Conservation (phyloP, 2,329 filamentous ascomycete genomes). For the Cercospora brassicicola region DNA sequence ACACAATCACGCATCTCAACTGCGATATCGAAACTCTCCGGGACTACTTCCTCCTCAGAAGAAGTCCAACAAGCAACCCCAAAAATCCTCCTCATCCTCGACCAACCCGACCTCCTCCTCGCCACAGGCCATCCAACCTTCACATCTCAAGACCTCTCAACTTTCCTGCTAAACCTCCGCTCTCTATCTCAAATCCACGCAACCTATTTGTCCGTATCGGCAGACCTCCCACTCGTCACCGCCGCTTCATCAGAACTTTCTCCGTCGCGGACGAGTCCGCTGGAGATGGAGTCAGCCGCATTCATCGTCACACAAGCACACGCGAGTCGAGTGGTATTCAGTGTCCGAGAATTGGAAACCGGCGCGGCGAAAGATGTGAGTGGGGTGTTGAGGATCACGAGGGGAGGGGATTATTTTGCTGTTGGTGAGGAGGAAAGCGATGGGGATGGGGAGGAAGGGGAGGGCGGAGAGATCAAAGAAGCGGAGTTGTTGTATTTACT, state of each 20-base stretch:
- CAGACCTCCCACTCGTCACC: slow-evolving; percentile 68
- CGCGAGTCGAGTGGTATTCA: slow-evolving; percentile 68
- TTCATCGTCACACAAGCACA: slow-evolving; percentile 73
- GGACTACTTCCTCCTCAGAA: background rate
- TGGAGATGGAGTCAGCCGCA: slow-evolving; percentile 71
- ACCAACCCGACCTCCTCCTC: slow-evolving; percentile 47
- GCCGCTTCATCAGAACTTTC: slow-evolving; percentile 47
- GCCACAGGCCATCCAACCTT: slow-evolving; percentile 36
- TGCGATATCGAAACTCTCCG: slow-evolving; percentile 10
- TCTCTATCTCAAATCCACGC: slow-evolving; percentile 54
- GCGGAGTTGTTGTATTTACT: slow-evolving; percentile 81
- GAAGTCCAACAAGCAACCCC: background rate
- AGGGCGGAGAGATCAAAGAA: slow-evolving; percentile 43
- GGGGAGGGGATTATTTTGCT: slow-evolving; percentile 65
- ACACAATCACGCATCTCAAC: slow-evolving; percentile 12
- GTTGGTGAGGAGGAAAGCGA: slow-evolving; percentile 20
- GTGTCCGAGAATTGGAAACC: slow-evolving; percentile 75
- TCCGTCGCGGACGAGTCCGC: slow-evolving; percentile 43
- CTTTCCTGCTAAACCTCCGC: slow-evolving; percentile 36
- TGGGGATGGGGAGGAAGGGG: slow-evolving; percentile 3
- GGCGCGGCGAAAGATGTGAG: slow-evolving; percentile 89
- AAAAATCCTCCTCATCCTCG: slow-evolving; percentile 47
- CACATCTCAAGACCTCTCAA: slow-evolving; percentile 31
- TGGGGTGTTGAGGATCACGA: slow-evolving; percentile 76
- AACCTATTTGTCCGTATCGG: slow-evolving; percentile 66